Evolutionary conservation across 768 basidiomycete genomes (phyloP).

Genomic region (Tricholoma bakamatsutake): DNA sequence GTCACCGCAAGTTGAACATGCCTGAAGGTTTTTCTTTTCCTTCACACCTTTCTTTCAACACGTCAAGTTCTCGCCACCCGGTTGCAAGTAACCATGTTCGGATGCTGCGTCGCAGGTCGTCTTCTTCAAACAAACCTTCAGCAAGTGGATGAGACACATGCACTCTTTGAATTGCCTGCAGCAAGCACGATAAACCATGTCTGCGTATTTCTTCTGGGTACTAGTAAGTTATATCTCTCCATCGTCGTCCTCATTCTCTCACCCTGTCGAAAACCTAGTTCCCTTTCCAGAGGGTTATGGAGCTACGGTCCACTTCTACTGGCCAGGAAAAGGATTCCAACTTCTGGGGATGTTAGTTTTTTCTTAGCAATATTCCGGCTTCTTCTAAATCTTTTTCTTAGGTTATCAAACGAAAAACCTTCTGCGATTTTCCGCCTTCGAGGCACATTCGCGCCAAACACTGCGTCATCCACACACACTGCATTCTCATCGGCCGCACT

Average conservation of each 20-base stretch:
- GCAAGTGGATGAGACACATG: slow-evolving; percentile 81
- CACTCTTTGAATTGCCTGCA: slow-evolving; percentile 65
- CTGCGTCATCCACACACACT: slow-evolving; percentile 29
- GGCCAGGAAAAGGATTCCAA: slow-evolving; percentile 85
- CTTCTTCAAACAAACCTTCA: slow-evolving; percentile 74
- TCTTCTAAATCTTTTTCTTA: slow-evolving; percentile 20
- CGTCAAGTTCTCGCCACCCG: too few species aligned
- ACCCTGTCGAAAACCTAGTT: slow-evolving; percentile 29
- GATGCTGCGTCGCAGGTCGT: slow-evolving; percentile 74
- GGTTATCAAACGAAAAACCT: slow-evolving; percentile 87
- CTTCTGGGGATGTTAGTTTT: slow-evolving; percentile 70
- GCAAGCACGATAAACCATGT: slow-evolving; percentile 79
- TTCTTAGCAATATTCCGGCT: background rate
- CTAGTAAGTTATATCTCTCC: slow-evolving; percentile 38
- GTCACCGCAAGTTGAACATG: too few species aligned
- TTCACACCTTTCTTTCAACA: too few species aligned
- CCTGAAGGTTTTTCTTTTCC: too few species aligned
- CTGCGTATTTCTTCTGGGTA: slow-evolving; percentile 79
- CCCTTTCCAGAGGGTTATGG: slow-evolving; percentile 82
- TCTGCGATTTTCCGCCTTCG: slow-evolving; percentile 84
- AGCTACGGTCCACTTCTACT: slow-evolving; percentile 79
- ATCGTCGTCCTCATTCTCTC: background rate
- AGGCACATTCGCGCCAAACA: slow-evolving; percentile 46
- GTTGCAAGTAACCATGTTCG: slow-evolving; percentile 49
- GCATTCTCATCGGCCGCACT: slow-evolving; percentile 30